Conservation (phyloP, 805 yeast genomes). For the Barnettozyma wickerhamii region DNA sequence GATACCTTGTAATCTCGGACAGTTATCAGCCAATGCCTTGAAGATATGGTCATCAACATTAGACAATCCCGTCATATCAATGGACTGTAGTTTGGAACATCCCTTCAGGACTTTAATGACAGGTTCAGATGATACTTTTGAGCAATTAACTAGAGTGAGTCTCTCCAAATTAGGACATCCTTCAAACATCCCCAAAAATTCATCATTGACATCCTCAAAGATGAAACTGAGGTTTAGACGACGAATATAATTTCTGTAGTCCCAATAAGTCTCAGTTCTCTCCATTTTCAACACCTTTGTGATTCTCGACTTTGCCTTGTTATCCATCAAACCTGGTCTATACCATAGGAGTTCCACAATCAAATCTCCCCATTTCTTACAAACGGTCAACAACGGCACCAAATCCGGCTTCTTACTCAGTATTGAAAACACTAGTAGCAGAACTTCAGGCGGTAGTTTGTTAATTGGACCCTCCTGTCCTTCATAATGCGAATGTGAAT, state of each 20-base stretch:
- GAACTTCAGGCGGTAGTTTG: slow-evolving; percentile 48
- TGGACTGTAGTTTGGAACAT: slow-evolving; percentile 72
- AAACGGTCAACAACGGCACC: slow-evolving; percentile 62
- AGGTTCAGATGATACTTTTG: slow-evolving; percentile 54
- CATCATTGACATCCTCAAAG: slow-evolving; percentile 62
- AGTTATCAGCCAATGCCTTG: slow-evolving; percentile 58
- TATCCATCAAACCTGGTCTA: slow-evolving; percentile 66
- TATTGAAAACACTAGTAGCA: slow-evolving; percentile 62
- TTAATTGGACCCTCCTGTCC: slow-evolving; percentile 21
- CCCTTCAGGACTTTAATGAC: slow-evolving; percentile 56
- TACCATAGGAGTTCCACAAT: slow-evolving; percentile 83
- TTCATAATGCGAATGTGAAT: background rate
- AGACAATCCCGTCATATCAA: slow-evolving; percentile 79
- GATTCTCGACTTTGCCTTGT: slow-evolving; percentile 46
- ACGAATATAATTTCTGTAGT: slow-evolving; percentile 64
- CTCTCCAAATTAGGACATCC: slow-evolving; percentile 80
- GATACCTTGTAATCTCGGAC: slow-evolving; percentile 79
- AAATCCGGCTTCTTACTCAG: slow-evolving; percentile 56
- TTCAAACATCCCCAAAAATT: slow-evolving; percentile 51
- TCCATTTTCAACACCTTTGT: slow-evolving; percentile 51
- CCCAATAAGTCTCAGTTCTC: slow-evolving; percentile 50
- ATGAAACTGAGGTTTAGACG: slow-evolving; percentile 77
- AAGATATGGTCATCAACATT: slow-evolving; percentile 69
- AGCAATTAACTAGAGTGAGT: slow-evolving; percentile 79
- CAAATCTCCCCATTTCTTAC: slow-evolving; percentile 74